Base-by-base conservation (phyloP, 2,329 filamentous ascomycete genomes). In the Elsinoe perseae region DNA sequence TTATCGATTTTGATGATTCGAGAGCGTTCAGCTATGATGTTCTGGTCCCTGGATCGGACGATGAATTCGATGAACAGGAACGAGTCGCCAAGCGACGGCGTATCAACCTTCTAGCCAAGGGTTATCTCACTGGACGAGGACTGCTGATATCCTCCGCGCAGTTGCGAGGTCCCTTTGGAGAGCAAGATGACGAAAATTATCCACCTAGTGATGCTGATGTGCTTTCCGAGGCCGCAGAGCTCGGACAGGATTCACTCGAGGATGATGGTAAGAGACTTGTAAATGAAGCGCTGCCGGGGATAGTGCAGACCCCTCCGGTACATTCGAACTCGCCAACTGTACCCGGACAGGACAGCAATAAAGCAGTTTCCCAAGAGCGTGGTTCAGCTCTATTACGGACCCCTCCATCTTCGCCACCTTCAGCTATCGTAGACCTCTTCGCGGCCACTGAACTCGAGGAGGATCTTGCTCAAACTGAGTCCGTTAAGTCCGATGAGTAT, bases 121-220 rank as follows among this genome's bases (percentile, higher is more conserved):
- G 76, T 30, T 87, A 79, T 62, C 70, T 87, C 34, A 69, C 74
- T 5, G 85, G 85, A 0, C 70, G 75, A 27, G 65, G 75, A 1
- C 77, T 84, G 0, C 64, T 78, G 21, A 73, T 90, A 2, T 66
- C 83, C 2, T 85, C 85, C 10, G 79, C 85, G 5, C 69, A 71
- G 4, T 71, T 88, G 2, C 76, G 71, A 58, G 85, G 85, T 0
- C 85, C 85, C 0, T 85, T 87, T 61, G 74, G 48, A 34, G 55
- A 54, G 58, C 43, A 23, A 61, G 40, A 36, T 30, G 20, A 40
- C 59, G 48, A 52, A 9, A 52, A 52, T 14, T 34, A 52, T 36
- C 48, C 48, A 9, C 16, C 57, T 44, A 44, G 57, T 54, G 21
- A 57, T 28, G 46, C 46, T 21, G 23, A 34, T 21, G 16, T 48